Base-by-base conservation (phyloP, 495 filamentous ascomycete species). In the Penicillium salamii region DNA sequence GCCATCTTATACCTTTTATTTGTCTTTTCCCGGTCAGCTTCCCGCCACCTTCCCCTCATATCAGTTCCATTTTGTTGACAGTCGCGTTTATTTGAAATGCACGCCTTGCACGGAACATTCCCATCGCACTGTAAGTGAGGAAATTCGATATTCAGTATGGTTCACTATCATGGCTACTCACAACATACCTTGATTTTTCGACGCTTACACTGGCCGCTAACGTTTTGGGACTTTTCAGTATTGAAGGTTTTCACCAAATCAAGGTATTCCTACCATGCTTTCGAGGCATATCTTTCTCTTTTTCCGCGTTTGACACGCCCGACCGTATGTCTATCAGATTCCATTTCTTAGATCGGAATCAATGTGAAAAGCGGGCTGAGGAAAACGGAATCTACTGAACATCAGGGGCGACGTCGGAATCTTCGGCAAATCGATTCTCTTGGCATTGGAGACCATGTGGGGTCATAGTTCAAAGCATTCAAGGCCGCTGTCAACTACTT, bases 231-330 rank as follows among this genome's bases (percentile, higher is more conserved):
- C 9, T 15, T 17, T 7, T 37, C 14, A 37, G 34, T 37, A 37
- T 20, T 7, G 5, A 37, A n/a, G n/a, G n/a, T n/a, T n/a, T n/a
- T n/a, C n/a, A n/a, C n/a, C n/a, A n/a, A n/a, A n/a, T n/a, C n/a
- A n/a, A 26, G 23, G 17, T 37, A 7, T 13, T 32, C 57, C 19
- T 48, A 66, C 62, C 62, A 66, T 8, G 62, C 62, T 46, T 54
- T 66, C 3, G 59, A 52, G 23, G 46, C 57, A 41, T 66, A 66
- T 36, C 49, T 62, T 7, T 54, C 56, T 18, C 62, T 37, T 57
- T 53, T 58, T 11, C 50, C 31, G 14, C 53, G 35, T 20, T 57
- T 65, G 5, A 23, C 33, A 19, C 36, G 21, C 32, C 32, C 17
- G 41, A 8, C 8, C 4, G 23, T 26, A 8, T 26, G 23, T 3